These are phyloP conservation scores for Aspergillus incahuasiensis DNA, from an alignment of 495 filamentous ascomycete species.

Conservation along the genomic window DNA sequence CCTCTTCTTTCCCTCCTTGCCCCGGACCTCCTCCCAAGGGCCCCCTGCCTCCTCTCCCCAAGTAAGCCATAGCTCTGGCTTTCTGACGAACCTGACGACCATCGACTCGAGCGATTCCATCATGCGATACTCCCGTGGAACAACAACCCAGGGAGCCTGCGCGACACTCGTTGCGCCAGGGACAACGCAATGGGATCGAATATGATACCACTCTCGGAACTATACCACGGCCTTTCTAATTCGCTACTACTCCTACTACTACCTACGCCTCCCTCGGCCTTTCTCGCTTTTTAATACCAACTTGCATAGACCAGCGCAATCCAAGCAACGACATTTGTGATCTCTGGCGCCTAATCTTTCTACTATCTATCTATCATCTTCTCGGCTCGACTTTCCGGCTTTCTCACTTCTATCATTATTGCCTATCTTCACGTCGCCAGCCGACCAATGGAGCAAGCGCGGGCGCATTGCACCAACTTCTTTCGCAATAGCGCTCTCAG, in stretches of 20 bases:
- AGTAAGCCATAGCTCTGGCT: constrained; percentile 46
- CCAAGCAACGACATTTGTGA: constrained; percentile 14
- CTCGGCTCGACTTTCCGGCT: constrained; percentile 4
- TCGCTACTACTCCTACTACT: constrained; percentile 16
- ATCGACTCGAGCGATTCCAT: constrained; percentile 22
- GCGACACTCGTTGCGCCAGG: constrained; percentile 20
- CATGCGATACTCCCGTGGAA: background rate
- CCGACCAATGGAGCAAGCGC: constrained; percentile 15
- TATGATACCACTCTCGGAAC: constrained; percentile 22
- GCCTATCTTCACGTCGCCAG: background rate
- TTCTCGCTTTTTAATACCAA: constrained; percentile 12
- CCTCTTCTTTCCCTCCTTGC: constrained; percentile 69
- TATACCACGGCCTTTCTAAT: constrained; percentile 20
- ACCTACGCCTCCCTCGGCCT: constrained; percentile 7
- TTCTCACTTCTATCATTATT: constrained; percentile 5
- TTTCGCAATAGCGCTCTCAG: constrained; percentile 16
- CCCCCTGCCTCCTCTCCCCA: constrained; percentile 77
- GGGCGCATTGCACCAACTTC: constrained; percentile 17
- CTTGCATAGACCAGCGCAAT: constrained; percentile 11
- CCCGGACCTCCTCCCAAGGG: constrained; percentile 79
- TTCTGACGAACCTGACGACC: constrained; percentile 40
- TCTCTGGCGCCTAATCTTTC: constrained; percentile 6
- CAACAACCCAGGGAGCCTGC: constrained; percentile 9
- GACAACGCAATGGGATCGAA: constrained; percentile 31
- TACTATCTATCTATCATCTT: constrained; percentile 17